Base-by-base conservation (phyloP, 495 filamentous ascomycete genomes). In the Physcia stellaris region DNA sequence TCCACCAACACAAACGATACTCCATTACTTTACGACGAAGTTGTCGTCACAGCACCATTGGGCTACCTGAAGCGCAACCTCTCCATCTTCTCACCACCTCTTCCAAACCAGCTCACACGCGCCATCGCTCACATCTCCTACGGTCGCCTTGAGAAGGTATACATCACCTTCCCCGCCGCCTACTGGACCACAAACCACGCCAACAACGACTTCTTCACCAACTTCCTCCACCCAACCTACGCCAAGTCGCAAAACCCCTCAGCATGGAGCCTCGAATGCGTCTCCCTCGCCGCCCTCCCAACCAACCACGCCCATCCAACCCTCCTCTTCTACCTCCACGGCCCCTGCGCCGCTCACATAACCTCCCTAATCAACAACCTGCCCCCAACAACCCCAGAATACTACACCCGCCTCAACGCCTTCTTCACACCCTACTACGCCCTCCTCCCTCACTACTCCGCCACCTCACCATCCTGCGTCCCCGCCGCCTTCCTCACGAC, bases 241-340 rank as follows among this genome's bases (percentile, higher is more conserved):
- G 71, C 78, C 2, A 43, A 61, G 35, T 54, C 65, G 13, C 65
- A 60, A 3, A 86, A 87, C 50, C 77, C 79, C 1, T 18, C 62
- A 7, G 49, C 61, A 10, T 93, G 84, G 84, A 77, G 77, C 47
- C 81, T 86, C 60, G 51, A 90, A 61, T 66, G 69, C 45, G 62
- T 94, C 42, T 86, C 87, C 40, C 64, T 98, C 23, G 73, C 79
- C 30, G 71, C 80, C 2, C 65, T 94, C 15, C 67, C 73, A 0
- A 42, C 48, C 0, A 50, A 63, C 0, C 68, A 59, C 47, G 67
- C 77, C 4, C 87, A 94, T 23, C 83, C 90, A 10, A 94, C 86
- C 2, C 68, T 98, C 15, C 70, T 98, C 18, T 98, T 92, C 68
- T 98, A 98, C 66, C 77, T 78, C 43, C 86, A 80, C 51, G 90